Evolutionary conservation across 2,329 filamentous ascomycete species (phyloP), one percentile per base, ranked within the genome.

Genomic region (Moelleriella libera): DNA sequence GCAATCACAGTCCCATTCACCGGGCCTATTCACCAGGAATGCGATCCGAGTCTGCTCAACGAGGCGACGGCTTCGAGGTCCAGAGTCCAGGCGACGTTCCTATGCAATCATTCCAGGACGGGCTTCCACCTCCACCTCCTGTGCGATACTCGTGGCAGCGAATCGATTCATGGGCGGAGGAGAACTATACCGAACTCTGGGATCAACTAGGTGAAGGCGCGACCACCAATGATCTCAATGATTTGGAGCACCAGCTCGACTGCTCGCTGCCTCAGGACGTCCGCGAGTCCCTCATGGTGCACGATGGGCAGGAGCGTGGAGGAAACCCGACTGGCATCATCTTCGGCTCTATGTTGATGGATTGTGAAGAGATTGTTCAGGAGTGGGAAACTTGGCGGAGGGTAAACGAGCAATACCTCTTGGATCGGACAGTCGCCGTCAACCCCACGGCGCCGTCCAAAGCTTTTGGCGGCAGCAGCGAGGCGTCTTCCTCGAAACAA

Each of bases 301-400:
- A 98, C 63, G 92, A 98, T 59, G 92, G 92, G n/a, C 92, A 98
- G 66, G 92, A 98, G 68, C 84, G 92, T 53, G 87, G 88, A 52
- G 92, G 92, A 53, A 75, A 76, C 49, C 92, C 92, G 1, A 96
- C 90, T 0, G 92, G 92, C 52, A 84, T 97, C 55, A 79, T 98
- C 51, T 97, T 98, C 58, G 79, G 89, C 50, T 84, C 80, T 62
- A 98, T 98, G 92, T 69, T 98, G 53, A 78, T 98, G 49, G 92
- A 98, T 64, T 97, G 92, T 60, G 92, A 98, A 65, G 92, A 98
- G 62, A 95, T 98, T 56, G 83, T 95, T 28, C 88, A 96, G 63
- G 92, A 98, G 63, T 97, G 90, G 87, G 84, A 86, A 58, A 94
- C 95, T 61, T 98, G 92, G 92, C 82, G 88, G 57, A 82, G 79